Conservation (phyloP, 495 filamentous ascomycete genomes). For the Astrothelium subdiscretum region DNA sequence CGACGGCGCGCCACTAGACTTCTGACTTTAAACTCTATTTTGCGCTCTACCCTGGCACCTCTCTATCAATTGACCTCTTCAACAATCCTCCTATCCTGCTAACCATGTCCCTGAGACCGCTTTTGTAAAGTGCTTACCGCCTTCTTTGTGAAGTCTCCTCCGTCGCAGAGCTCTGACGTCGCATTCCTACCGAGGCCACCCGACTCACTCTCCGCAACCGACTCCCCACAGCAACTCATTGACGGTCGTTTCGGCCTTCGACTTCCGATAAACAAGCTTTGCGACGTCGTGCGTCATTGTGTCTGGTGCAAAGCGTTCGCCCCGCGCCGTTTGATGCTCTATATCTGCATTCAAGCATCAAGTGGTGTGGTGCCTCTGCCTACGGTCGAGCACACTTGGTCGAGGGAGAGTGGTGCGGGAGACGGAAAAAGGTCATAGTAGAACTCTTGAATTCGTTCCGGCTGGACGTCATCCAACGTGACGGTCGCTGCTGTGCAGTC, state of each 20-base stretch:
- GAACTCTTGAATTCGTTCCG: not conserved
- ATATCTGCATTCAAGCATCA: not conserved
- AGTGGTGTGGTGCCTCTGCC: too few species aligned
- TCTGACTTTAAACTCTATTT: not conserved
- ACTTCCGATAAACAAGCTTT: not conserved
- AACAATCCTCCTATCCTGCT: not conserved
- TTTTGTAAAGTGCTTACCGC: not conserved
- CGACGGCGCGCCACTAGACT: not conserved
- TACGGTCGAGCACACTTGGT: not conserved
- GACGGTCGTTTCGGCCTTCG: not conserved
- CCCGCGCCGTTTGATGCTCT: not conserved
- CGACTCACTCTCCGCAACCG: not conserved
- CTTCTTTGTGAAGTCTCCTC: not conserved
- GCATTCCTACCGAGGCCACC: not conserved
- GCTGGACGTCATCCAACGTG: slow-evolving; percentile 10
- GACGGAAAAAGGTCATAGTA: too few species aligned
- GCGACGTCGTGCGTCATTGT: not conserved
- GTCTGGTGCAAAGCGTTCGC: not conserved
- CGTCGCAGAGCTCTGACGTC: not conserved
- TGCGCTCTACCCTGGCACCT: not conserved
- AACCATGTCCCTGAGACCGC: not conserved
- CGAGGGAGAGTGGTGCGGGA: not conserved
- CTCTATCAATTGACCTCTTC: not conserved
- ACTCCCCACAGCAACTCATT: not conserved
- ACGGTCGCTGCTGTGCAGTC: slow-evolving; percentile 14